Base-by-base conservation (phyloP, 495 filamentous ascomycete genomes). In the Penicillium crystallinum region DNA sequence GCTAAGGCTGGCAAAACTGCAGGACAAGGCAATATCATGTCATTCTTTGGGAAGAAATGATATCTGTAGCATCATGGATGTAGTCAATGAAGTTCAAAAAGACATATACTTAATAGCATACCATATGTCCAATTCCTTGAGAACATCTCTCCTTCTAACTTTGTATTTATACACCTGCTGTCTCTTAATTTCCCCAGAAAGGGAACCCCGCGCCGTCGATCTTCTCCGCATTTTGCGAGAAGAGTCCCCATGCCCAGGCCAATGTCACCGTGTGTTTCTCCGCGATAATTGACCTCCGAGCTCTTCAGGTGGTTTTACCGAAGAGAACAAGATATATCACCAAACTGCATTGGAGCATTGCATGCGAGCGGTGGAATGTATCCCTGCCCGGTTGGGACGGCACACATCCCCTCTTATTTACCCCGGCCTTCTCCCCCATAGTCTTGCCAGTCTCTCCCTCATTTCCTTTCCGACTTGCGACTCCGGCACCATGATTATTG, bases 1-100 rank as follows among this genome's bases (percentile, higher is more conserved):
- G 89, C 83, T 70, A 89, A 89, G 70, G 77, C 73, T 5, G 70
- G 65, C 12, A 88, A 86, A 58, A 64, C 78, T 8, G 33, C 34
- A 9, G 48, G 37, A 2, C 48, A 50, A 25, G 90, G 92, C 9
- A 96, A 81, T 68, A 96, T 97, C 62, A 95, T 89, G 89, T 88
- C 85, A 2, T 97, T 96, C 71, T 96, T 97, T 72, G 78, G 76
- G 10, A 97, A 96, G 75, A 95, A 92, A 63, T 87, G 68, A 54
- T 46, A 19, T 27, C 30, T 10, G 21, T 23, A 15, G 8, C 14
- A 11, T 27, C 15, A 31, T 31, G 31, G 27, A 22, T 17, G 17
- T 33, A 8, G 6, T 33, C 14, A 29, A 38, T 30, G 18, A 31
- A 21, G 17, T 22, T 11, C 17, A 21, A 45, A 27, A 27, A 9